Conservation (phyloP, 768 basidiomycete species). For the Tricholoma matsutake region DNA sequence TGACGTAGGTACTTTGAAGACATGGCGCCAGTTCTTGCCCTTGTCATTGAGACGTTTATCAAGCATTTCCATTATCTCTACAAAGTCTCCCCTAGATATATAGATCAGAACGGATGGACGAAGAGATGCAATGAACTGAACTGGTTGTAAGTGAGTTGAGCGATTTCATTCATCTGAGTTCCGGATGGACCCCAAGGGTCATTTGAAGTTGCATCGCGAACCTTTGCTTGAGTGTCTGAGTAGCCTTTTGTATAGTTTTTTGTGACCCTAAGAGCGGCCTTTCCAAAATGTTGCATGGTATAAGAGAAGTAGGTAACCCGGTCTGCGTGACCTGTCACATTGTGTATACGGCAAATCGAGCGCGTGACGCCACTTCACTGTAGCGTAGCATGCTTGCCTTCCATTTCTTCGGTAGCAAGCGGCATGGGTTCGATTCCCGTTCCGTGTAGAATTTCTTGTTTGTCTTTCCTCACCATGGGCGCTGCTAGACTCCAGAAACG, state of each 20-base stretch:
- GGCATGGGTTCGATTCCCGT: conserved; percentile 80
- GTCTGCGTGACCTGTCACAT: too few relatives aligned
- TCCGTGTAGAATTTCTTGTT: conserved; percentile 42
- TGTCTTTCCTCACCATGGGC: conserved; percentile 10
- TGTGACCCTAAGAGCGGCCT: conserved; percentile 80
- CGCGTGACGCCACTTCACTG: too few relatives aligned
- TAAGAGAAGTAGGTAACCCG: background rate
- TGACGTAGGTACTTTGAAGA: conserved; percentile 75
- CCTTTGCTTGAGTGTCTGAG: conserved; percentile 93
- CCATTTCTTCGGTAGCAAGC: conserved; percentile 51
- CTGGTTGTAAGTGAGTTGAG: conserved; percentile 97
- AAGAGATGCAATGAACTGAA: conserved; percentile 37
- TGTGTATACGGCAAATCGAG: too few relatives aligned
- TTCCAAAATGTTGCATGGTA: conserved; percentile 76
- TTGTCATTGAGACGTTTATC: conserved; percentile 98
- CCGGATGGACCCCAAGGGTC: conserved; percentile 98
- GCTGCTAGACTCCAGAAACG: conserved; percentile 27
- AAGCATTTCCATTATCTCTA: conserved; percentile 99
- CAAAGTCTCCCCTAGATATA: conserved; percentile 78
- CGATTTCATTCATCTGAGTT: conserved; percentile 98
- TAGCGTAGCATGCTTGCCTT: conserved; percentile 95
- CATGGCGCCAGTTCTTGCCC: conserved; percentile 99
- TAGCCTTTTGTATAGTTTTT: conserved; percentile 97
- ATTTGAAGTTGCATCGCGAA: conserved; percentile 94
- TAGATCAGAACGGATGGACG: conserved; percentile 1